Evolutionary conservation across 352 stramenopile genomes (phyloP).

Genomic region (Phytopythium delawarense): DNA sequence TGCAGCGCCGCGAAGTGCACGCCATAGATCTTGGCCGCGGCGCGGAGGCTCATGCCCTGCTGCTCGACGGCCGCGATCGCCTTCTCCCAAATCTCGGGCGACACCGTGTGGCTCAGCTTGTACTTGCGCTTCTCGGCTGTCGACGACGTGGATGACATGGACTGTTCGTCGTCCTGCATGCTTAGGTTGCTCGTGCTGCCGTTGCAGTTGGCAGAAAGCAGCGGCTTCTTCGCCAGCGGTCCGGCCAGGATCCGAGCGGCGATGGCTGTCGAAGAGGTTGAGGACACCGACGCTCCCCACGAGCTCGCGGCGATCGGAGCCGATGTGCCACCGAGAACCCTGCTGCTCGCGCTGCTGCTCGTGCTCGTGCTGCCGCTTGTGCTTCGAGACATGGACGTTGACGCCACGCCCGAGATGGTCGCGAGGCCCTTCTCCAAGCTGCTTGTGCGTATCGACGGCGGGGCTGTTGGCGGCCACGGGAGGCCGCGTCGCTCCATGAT

Average conservation of each 20-base stretch:
- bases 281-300: neutral
- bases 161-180: neutral
- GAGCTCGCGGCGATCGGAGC: neutral
- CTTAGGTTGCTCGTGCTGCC: neutral
- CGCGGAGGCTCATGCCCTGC: slow-evolving; percentile 41
- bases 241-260: neutral
- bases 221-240: neutral
- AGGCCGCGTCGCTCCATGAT: neutral
- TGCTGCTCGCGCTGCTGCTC: slow-evolving; percentile 1
- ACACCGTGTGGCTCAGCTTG: slow-evolving; percentile 39
- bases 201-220: neutral
- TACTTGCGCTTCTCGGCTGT: slow-evolving; percentile 26
- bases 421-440: neutral
- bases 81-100: slow-evolving; percentile 41
- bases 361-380: neutral
- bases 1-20: slow-evolving; percentile 46
- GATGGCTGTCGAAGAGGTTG: neutral
- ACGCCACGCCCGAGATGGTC: neutral
- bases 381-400: neutral
- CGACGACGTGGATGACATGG: slow-evolving; percentile 2
- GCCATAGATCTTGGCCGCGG: slow-evolving; percentile 31
- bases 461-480: neutral
- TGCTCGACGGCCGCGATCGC: slow-evolving; percentile 42
- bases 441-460: neutral
- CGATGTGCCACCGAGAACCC: neutral